Conservation (phyloP, 495 filamentous ascomycete genomes). For the Trichoderma orchidacearum region DNA sequence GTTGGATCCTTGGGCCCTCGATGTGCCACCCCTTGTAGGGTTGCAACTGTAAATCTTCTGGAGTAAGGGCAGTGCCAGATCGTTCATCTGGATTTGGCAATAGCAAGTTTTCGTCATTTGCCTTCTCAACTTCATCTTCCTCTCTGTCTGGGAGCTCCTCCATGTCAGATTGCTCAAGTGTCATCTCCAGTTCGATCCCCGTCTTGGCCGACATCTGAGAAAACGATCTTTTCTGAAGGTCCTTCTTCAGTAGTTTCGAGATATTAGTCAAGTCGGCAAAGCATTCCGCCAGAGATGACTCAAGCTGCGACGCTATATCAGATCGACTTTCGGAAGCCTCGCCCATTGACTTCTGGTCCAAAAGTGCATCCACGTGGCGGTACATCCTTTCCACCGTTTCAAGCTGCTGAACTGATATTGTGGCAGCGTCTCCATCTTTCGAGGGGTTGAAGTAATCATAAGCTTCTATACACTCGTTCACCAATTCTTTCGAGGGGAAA, state of each 20-base stretch:
- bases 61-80: neutral
- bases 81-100: too few relatives aligned
- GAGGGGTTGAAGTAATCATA: neutral
- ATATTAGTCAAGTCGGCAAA: neutral
- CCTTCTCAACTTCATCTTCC: neutral
- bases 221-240: neutral
- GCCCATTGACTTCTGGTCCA: neutral
- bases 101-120: neutral
- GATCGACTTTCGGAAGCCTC: neutral
- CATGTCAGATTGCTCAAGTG: neutral
- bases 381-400: neutral
- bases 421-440: neutral
- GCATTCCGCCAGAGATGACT: neutral
- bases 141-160: neutral
- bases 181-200: neutral
- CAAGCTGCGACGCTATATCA: neutral
- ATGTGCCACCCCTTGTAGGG: neutral
- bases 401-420: neutral
- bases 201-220: neutral
- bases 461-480: neutral
- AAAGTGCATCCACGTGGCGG: neutral
- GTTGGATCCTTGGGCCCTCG: conserved; percentile 4
- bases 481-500: neutral
- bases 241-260: neutral
- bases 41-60: neutral